Base-by-base conservation (phyloP, 140 eudicot species). In the Cichorium intybus region DNA sequence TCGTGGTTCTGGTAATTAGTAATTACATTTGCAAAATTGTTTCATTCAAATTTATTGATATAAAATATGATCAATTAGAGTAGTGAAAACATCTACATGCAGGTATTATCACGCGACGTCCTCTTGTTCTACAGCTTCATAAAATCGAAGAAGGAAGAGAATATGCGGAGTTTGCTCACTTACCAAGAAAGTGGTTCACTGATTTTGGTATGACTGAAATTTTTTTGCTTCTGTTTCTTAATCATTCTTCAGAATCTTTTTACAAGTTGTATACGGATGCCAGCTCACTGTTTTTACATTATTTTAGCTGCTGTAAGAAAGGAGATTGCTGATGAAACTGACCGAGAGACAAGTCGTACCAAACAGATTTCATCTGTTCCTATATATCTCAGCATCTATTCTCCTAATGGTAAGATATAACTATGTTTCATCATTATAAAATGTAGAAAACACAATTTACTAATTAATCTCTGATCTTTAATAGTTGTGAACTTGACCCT, bases 321-420 rank as follows among this genome's bases (percentile, higher is more conserved):
- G 81, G 99, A 93, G 81, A 93, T 93, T 23, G 56, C 89, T 64
- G 99, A 93, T 62, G 99, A 93, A 79, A 93, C 99, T 70, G 99
- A 93, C 55, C 79, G 99, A 64, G 99, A 89, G 82, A 93, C 99
- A 4, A 97, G 99, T 10, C 90, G 95, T 49, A 47, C 47, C 49
- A 93, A 80, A 82, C 80, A 68, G 62, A 84, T 93, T 46, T 93
- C 99, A 27, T 80, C 83, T 50, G 88, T 85, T 73, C 99, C 99
- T 17, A 93, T 93, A 73, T 90, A 93, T 72, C 91, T 93, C 56
- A 93, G 99, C 70, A 93, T 93, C 63, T 84, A 85, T 74, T 93
- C 99, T 51, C 95, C 99, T 15, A 85, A 80, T 62, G 99, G 99
- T 93, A 62, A 73, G 87, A 73, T 64, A 59, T 45, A 10, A 17